A percentile compares a stretch with the other conserved stretches of the same genome.
Evolutionary conservation across 2,329 filamentous ascomycete species (phyloP).

Genomic region (Stachybotrys elegans): DNA sequence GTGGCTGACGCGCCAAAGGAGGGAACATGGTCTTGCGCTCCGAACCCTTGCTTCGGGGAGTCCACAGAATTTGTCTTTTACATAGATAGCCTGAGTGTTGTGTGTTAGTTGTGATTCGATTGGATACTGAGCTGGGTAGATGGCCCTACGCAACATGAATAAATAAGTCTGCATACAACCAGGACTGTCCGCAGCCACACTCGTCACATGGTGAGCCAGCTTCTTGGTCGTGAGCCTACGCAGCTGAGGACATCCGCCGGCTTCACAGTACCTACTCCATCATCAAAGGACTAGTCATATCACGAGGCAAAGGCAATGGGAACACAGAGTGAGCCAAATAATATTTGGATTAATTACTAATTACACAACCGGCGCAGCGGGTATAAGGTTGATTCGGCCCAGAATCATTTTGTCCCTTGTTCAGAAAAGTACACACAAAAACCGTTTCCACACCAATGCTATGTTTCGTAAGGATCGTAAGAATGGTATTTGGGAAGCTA

Average conservation of each 20-base stretch:
- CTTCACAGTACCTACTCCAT: too few relatives aligned
- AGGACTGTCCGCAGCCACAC: too few relatives aligned
- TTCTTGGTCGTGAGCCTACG: too few relatives aligned
- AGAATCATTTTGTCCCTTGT: constrained; percentile 15
- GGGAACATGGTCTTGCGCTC: constrained; percentile 28
- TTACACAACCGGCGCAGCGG: constrained; percentile 27
- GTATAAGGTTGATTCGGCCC: constrained; percentile 22
- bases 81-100: too few relatives aligned
- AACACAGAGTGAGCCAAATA: constrained; percentile 9
- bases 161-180: too few relatives aligned
- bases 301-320: neutral
- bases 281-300: too few relatives aligned
- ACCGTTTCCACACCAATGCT: constrained; percentile 21
- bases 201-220: too few relatives aligned
- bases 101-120: too few relatives aligned
- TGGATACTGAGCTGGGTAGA: too few relatives aligned
- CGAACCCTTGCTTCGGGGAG: constrained; percentile 35
- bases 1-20: constrained; percentile 23
- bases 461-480: constrained; percentile 54
- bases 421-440: constrained; percentile 12
- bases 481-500: constrained; percentile 43
- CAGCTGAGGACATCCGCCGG: too few relatives aligned
- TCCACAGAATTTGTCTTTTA: constrained; percentile 56
- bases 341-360: constrained; percentile 22
- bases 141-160: too few relatives aligned